phyloP scores from a whole-genome alignment of 257 asterid species.

The Phtheirospermum japonicum region DNA sequence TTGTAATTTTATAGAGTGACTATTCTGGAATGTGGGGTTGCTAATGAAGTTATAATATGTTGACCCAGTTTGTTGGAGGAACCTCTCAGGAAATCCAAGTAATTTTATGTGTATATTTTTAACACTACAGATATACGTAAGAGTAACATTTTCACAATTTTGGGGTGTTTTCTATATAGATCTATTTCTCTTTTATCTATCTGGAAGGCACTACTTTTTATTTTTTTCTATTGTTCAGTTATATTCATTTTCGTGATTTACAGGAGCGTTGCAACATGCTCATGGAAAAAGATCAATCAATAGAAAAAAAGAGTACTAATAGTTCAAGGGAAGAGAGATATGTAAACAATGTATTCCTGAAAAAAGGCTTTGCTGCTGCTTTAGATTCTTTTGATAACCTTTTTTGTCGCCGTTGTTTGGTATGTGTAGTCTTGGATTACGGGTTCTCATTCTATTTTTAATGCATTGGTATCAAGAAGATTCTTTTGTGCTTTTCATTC shows the following conservation, averaged over 20 bases:
- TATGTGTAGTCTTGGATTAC: constrained; percentile 39
- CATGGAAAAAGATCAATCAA: constrained; percentile 46
- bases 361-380: constrained; percentile 74
- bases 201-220: constrained; percentile 2
- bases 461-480: constrained; percentile 5
- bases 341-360: constrained; percentile 42
- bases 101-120: constrained; percentile 22
- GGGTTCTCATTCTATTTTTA: constrained; percentile 5
- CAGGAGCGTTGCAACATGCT: constrained; percentile 87
- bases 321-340: constrained; percentile 39
- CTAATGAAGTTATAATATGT: constrained; percentile 56
- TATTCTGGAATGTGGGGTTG: constrained; percentile 53
- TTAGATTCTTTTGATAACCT: constrained; percentile 87
- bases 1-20: constrained; percentile 58
- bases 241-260: constrained; percentile 34
- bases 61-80: constrained; percentile 84
- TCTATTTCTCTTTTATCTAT: constrained; percentile 1
- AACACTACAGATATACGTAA: constrained; percentile 11
- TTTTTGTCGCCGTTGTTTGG: constrained; percentile 98
- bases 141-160: constrained; percentile 12
- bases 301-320: constrained; percentile 32
- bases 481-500: constrained; percentile 1
- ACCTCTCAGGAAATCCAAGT: constrained; percentile 79
- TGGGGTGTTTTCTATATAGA: constrained; percentile 23
- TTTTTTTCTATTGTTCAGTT: constrained; percentile 34